Evolutionary conservation across 2,329 filamentous ascomycete genomes (phyloP), one percentile per base, ranked within the genome.

Genomic region (Paraphoma chrysanthemicola): DNA sequence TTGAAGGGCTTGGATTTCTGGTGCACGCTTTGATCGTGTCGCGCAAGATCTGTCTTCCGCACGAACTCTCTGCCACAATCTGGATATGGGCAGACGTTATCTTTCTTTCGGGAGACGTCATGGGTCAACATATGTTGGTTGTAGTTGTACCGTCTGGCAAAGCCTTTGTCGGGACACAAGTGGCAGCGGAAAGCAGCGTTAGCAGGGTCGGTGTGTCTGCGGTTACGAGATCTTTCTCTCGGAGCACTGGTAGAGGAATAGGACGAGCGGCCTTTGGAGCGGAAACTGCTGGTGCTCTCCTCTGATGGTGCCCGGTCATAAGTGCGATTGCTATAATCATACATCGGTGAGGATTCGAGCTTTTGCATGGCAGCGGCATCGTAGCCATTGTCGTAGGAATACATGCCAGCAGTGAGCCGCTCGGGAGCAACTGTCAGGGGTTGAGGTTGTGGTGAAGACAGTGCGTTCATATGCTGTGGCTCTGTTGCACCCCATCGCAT

Each of bases 91-190:
- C 93, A 96, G 1, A 83, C 82, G 68, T 92, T 90, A 0, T 88
- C 87, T 67, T 90, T 91, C 67, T 86, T 86, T 54, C 90, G 84
- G 56, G 86, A 84, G 12, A 91, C 87, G 70, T 95, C 88, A 71
- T 97, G 93, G 1, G 88, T 93, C 70, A 93, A 89, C 83, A 93
- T 85, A 74, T 96, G 93, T 30, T 92, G 90, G 70, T 91, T 93
- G 79, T 89, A 92, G 77, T 96, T 96, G 80, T 94, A 96, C 68
- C 87, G 89, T 59, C 93, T 83, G 63, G 91, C 91, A 73, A 96
- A 96, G 14, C 89, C 84, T 74, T 90, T 91, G 6, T 89, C 88
- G 70, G 54, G 54, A 39, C 93, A 97, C 1, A 88, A 82, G 56
- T 87, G 83, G 71, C 93, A 96, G 60, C 51, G 54, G 85, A 82